phyloP scores from a whole-genome alignment of 2,329 filamentous ascomycete genomes.

The Ascochyta rabiei region DNA sequence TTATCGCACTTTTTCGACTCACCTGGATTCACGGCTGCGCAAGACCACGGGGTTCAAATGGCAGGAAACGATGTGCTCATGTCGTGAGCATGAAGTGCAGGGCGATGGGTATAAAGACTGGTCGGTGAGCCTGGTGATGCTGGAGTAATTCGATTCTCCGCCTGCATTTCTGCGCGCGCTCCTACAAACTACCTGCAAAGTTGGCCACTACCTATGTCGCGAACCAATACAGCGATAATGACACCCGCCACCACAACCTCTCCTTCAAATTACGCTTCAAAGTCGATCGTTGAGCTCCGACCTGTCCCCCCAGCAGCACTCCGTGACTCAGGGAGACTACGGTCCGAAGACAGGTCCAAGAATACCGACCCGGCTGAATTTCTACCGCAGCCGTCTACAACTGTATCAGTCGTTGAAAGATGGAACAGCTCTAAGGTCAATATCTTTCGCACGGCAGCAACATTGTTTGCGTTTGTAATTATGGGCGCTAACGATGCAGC shows the following conservation, averaged over 20 bases:
- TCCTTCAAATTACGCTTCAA: not conserved
- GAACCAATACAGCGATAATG: constrained; percentile 16
- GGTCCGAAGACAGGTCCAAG: constrained; percentile 2
- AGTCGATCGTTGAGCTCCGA: constrained; percentile 15
- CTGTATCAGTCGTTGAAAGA: constrained; percentile 52
- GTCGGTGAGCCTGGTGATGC: not conserved
- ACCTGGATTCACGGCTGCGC: not conserved
- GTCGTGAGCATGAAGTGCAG: not conserved
- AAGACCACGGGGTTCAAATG: not conserved
- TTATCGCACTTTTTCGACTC: not conserved
- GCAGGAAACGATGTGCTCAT: not conserved
- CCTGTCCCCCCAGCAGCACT: constrained; percentile 2
- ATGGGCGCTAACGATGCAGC: constrained; percentile 72
- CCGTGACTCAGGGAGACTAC: constrained; percentile 1
- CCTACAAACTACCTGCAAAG: not conserved
- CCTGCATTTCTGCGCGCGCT: not conserved
- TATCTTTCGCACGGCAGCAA: constrained; percentile 61
- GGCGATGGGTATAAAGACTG: not conserved
- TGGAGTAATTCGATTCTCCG: not conserved
- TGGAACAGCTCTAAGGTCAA: constrained; percentile 68
- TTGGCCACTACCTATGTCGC: constrained; percentile 12
- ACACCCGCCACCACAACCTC: not conserved
- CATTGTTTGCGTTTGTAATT: constrained; percentile 64
- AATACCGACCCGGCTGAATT: constrained; percentile 37
- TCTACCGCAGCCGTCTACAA: constrained; percentile 52